Percentiles rank a stretch among this genome's conserved stretches.
These are phyloP conservation scores for Barnettozyma hawaiiensis DNA, from an alignment of 1,139 yeast genomes.

Conservation along the genomic window DNA sequence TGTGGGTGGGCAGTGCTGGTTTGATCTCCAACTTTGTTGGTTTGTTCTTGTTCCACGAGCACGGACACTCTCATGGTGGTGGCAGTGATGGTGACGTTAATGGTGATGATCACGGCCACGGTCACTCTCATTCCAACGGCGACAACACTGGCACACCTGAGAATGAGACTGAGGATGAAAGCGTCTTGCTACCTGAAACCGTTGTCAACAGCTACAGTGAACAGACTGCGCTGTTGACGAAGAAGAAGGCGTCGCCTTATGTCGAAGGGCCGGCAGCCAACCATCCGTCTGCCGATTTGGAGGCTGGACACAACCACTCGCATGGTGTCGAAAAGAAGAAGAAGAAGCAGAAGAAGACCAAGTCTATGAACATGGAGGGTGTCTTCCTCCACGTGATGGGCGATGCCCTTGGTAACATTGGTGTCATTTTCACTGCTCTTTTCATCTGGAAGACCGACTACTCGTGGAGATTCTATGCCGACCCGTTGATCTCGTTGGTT, in stretches of 20 bases:
- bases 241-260: slow-evolving; percentile 6
- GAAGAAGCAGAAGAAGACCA: slow-evolving; percentile 28
- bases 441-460: slow-evolving; percentile 92
- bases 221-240: slow-evolving; percentile 13
- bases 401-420: slow-evolving; percentile 92
- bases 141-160: slow-evolving; percentile 21
- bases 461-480: slow-evolving; percentile 81
- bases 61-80: slow-evolving; percentile 61
- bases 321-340: slow-evolving; percentile 18
- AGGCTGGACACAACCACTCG: slow-evolving; percentile 30
- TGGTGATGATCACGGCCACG: slow-evolving; percentile 38
- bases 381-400: slow-evolving; percentile 93
- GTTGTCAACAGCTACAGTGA: slow-evolving; percentile 24
- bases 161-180: slow-evolving; percentile 24
- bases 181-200: slow-evolving; percentile 29
- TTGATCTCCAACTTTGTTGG: slow-evolving; percentile 79
- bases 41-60: slow-evolving; percentile 83
- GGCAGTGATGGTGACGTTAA: slow-evolving; percentile 32
- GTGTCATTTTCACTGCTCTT: slow-evolving; percentile 84
- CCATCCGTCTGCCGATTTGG: slow-evolving; percentile 11
- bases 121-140: slow-evolving; percentile 45
- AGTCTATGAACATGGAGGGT: slow-evolving; percentile 93
- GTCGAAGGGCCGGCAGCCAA: slow-evolving; percentile 11
- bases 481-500: slow-evolving; percentile 78
- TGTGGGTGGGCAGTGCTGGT: slow-evolving; percentile 81